phyloP scores from a whole-genome alignment of 345 rosid species.

The Camelina sativa region DNA sequence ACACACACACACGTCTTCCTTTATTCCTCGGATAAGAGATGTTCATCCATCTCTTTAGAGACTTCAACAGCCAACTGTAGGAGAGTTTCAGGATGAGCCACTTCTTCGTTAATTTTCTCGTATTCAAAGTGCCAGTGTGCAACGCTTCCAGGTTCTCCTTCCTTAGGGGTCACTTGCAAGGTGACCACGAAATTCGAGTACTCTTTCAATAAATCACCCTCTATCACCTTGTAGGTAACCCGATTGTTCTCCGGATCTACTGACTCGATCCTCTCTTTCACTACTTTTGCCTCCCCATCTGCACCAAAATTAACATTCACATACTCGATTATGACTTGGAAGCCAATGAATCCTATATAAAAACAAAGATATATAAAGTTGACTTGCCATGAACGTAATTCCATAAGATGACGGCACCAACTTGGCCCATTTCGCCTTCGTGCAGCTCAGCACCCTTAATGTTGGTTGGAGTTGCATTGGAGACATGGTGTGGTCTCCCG shows the following conservation, averaged over 20 bases:
- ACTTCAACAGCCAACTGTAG: conserved; percentile 32
- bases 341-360: neutral
- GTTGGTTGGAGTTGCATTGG: conserved; percentile 35
- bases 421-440: conserved; percentile 50
- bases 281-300: conserved; percentile 33
- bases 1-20: neutral
- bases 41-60: conserved; percentile 41
- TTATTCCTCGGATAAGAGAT: conserved; percentile 35
- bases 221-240: conserved; percentile 22
- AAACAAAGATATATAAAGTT: neutral
- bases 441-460: conserved; percentile 36
- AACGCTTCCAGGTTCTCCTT: conserved; percentile 33
- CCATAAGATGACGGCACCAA: conserved; percentile 43
- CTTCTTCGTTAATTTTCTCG: conserved; percentile 44
- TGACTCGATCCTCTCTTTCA: conserved; percentile 25
- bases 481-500: conserved; percentile 47
- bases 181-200: conserved; percentile 11
- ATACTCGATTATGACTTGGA: neutral
- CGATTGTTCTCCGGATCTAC: conserved; percentile 29
- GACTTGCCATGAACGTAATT: conserved; percentile 37
- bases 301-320: neutral
- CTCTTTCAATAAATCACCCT: conserved; percentile 36
- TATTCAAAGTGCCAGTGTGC: conserved; percentile 46
- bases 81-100: conserved; percentile 41
- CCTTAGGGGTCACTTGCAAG: conserved; percentile 35